Evolutionary conservation across 2,329 filamentous ascomycete species (phyloP), one percentile per base, ranked within the genome.

Genomic region (Annulohypoxylon truncatum): DNA sequence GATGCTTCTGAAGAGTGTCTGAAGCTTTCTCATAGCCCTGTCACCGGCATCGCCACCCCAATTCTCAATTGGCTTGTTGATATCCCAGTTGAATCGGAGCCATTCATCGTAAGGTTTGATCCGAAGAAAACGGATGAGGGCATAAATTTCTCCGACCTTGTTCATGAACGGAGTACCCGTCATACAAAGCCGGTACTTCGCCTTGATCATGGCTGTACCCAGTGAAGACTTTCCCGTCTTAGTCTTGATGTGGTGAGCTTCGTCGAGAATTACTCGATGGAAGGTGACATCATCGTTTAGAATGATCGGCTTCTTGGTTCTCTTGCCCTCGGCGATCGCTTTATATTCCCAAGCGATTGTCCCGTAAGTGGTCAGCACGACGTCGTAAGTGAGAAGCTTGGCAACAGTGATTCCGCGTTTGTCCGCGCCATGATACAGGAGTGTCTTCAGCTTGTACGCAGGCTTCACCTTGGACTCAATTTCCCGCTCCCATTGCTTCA

Each of bases 131-230:
- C 87, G 86, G 48, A 97, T 83, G 12, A 97, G 81, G 1, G 93
- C 92, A 74, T 88, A 96, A 2, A 97, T 83, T 73, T 97, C 94
- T 29, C 87, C 83, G 1, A 95, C 87, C 12, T 86, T 89, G 72
- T 97, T 97, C 92, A 96, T 96, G 89, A 96, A 93, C 0, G 92
- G 92, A 0, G 92, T 96, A 18, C 92, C 92, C 4, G 90, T 94
- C 79, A 96, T 87, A 75, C 91, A 94, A 78, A 92, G 89, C 46
- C 92, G 85, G 74, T 91, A 88, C 26, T 80, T 83, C n/a, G 90
- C 82, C 64, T 85, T 80, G 12, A 96, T 79, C 15, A 79, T 77
- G 71, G 82, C 86, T 29, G 87, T 87, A 10, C 88, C 92, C 67
- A 83, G 82, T 0, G 90, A 87, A 4, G 85, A 80, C 66, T 88